phyloP scores from a whole-genome alignment of 73 alveolate genomes.

The Paraurostyla sp. region DNA sequence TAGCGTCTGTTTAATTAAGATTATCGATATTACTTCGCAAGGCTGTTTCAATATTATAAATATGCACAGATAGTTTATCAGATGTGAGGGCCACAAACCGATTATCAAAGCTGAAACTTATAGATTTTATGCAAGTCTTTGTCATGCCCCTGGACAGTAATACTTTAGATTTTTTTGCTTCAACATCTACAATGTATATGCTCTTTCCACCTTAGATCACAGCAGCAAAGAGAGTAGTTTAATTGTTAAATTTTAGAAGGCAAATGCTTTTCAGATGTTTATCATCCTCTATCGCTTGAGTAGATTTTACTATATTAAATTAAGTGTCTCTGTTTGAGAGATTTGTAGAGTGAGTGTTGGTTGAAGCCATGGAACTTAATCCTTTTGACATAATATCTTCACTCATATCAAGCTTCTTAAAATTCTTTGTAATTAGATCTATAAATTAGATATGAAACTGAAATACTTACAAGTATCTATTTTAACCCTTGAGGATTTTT shows the following conservation, averaged over 20 bases:
- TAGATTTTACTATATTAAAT: background rate
- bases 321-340: background rate
- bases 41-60: background rate
- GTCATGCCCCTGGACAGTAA: conserved; percentile 13
- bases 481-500: background rate
- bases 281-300: background rate
- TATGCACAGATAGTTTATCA: background rate
- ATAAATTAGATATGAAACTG: background rate
- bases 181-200: background rate
- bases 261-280: background rate
- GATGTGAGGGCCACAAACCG: background rate
- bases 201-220: background rate
- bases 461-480: conserved; percentile 9
- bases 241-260: background rate
- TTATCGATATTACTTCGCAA: background rate
- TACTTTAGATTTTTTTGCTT: background rate
- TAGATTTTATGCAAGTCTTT: background rate
- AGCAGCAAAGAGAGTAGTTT: background rate
- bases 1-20: background rate
- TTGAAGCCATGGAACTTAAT: background rate
- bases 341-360: background rate
- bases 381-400: background rate
- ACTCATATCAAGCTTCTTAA: background rate
- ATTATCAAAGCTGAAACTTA: conserved; percentile 7
- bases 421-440: background rate